A percentile compares a stretch with the other conserved stretches of the same genome.
phyloP scores from a whole-genome alignment of 768 basidiomycete genomes.

The Suillus variegatus region DNA sequence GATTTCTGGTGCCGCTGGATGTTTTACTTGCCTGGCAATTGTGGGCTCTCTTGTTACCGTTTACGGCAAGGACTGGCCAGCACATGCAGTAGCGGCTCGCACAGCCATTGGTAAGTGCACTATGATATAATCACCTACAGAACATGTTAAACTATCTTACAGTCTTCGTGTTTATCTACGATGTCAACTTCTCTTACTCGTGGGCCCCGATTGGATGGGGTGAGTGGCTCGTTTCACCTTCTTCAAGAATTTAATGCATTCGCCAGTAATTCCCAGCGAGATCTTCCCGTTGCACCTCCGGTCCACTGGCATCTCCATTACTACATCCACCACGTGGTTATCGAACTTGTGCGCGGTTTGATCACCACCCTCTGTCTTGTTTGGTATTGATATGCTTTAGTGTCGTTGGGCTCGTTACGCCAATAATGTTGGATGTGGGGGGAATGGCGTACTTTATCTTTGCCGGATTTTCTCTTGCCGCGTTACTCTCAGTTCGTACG shows the following conservation, averaged over 20 bases:
- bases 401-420: conserved; percentile 32
- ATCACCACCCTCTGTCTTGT: not conserved
- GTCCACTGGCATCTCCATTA: conserved; percentile 44
- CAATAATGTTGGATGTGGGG: conserved; percentile 45
- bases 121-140: conserved; percentile 14
- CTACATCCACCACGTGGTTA: conserved; percentile 44
- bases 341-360: conserved; percentile 41
- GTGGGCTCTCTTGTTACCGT: conserved; percentile 32
- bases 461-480: conserved; percentile 32
- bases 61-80: conserved; percentile 30
- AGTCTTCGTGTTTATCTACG: conserved; percentile 42
- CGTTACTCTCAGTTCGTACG: conserved; percentile 32
- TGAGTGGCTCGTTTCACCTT: conserved; percentile 8
- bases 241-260: conserved; percentile 11
- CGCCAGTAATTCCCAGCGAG: conserved; percentile 41
- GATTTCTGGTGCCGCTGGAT: conserved; percentile 39
- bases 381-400: conserved; percentile 15
- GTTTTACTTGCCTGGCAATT: conserved; percentile 28
- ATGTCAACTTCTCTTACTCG: conserved; percentile 38
- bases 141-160: conserved; percentile 19
- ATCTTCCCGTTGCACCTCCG: conserved; percentile 42
- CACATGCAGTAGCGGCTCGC: conserved; percentile 28
- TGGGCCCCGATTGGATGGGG: conserved; percentile 35
- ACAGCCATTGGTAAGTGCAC: conserved; percentile 30
- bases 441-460: conserved; percentile 36